Conservation (phyloP, 805 yeast species). For the Martiniozyma abietophila region DNA sequence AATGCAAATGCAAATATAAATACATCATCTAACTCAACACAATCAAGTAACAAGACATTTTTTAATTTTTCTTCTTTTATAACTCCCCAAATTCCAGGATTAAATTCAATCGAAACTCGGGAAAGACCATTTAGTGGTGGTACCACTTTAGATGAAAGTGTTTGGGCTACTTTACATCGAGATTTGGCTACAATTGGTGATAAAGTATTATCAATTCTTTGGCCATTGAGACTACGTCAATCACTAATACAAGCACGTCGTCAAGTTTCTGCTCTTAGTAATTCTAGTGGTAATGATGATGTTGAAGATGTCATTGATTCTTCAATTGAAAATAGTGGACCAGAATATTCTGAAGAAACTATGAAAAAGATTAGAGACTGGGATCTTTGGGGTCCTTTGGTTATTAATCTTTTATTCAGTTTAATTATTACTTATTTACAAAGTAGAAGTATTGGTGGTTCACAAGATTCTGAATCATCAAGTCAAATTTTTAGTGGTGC, state of each 20-base stretch:
- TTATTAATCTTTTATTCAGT: conserved; percentile 40
- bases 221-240: conserved; percentile 29
- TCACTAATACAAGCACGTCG: conserved; percentile 21
- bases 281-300: conserved; percentile 8
- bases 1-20: conserved; percentile 1
- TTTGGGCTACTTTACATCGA: conserved; percentile 34
- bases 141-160: conserved; percentile 50
- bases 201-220: conserved; percentile 27
- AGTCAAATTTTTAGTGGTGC: conserved; percentile 47
- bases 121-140: conserved; percentile 51
- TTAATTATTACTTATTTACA: conserved; percentile 39
- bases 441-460: conserved; percentile 19
- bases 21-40: conserved; percentile 7
- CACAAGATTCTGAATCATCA: conserved; percentile 23
- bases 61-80: conserved; percentile 26
- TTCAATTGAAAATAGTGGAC: conserved; percentile 13
- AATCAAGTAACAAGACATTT: conserved; percentile 8
- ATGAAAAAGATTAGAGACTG: conserved; percentile 37
- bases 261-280: conserved; percentile 16
- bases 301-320: conserved; percentile 19
- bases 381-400: conserved; percentile 58
- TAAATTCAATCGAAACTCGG: conserved; percentile 22
- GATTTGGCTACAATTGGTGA: conserved; percentile 27
- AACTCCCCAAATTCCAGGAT: conserved; percentile 23
- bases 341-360: conserved; percentile 28